Evolutionary conservation across 2,329 filamentous ascomycete species (phyloP).

Genomic region (Colletotrichum nymphaeae): DNA sequence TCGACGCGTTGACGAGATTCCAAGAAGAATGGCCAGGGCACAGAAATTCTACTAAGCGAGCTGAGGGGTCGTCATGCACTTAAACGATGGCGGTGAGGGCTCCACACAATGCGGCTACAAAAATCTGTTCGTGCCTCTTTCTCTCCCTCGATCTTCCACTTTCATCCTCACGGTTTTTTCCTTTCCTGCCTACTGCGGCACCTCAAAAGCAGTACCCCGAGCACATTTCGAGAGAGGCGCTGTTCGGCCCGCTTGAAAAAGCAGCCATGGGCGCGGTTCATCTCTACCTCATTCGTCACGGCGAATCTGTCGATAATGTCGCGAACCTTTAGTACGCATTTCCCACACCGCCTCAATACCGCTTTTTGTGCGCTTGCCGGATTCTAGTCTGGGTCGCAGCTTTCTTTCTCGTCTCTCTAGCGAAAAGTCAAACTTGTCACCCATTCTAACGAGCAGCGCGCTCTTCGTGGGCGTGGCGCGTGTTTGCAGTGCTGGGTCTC

Average conservation of each 20-base stretch:
- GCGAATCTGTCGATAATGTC: slow-evolving; percentile 91
- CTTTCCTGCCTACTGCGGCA: not conserved
- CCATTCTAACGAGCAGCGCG: slow-evolving; percentile 40
- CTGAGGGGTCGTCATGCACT: not conserved
- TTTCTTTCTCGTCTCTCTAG: not conserved
- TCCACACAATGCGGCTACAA: not conserved
- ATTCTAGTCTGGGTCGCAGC: not conserved
- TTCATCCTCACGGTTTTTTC: not conserved
- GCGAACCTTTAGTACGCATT: slow-evolving; percentile 75
- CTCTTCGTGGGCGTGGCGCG: slow-evolving; percentile 1
- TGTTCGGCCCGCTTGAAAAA: not conserved
- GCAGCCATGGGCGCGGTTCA: slow-evolving; percentile 33
- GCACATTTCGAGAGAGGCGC: not conserved
- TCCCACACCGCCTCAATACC: not conserved
- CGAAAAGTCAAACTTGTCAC: not conserved
- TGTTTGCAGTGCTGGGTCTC: slow-evolving; percentile 73
- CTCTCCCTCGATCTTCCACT: not conserved
- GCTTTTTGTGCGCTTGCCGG: slow-evolving; percentile 15
- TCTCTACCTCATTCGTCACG: slow-evolving; percentile 85
- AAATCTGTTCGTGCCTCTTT: not conserved
- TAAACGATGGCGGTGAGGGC: not conserved
- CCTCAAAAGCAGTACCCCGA: not conserved
- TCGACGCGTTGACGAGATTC: not conserved
- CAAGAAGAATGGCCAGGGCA: not conserved
- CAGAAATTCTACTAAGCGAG: not conserved